Evolutionary conservation across 2,329 filamentous ascomycete species (phyloP), one percentile per base, ranked within the genome.

Genomic region (Cladosporium sp.): DNA sequence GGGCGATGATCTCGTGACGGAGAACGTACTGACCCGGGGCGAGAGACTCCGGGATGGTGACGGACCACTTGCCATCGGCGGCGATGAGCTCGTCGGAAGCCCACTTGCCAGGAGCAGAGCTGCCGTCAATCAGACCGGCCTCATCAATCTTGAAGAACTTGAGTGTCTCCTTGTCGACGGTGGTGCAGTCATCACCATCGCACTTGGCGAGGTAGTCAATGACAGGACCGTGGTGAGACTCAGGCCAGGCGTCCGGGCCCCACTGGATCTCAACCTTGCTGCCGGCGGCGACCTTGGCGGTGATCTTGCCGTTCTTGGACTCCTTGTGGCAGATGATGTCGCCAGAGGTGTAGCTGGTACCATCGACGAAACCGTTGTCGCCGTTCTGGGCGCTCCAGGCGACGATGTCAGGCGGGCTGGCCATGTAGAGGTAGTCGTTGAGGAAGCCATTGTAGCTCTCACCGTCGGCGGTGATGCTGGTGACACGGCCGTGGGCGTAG

Each of bases 191-290:
- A 11, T 56, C 54, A 19, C 80, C 83, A 49, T 55, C 58, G 73
- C 83, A 85, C 65, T 78, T 78, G 58, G 86, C 86, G n/a, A 88
- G 74, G 75, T 88, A 88, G 70, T 81, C 81, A 61, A 88, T 79
- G 65, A 88, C 80, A 8, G 85, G 85, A 2, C 84, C 84, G 63
- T 85, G 78, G 75, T 89, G 83, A 58, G 78, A 81, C 12, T 81
- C 76, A 14, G 86, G 85, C 87, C 86, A 89, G 15, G 76, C 75
- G 59, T 78, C 82, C 20, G 49, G 17, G 5, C 49, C 55, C 87
- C 86, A 89, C 66, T 84, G 78, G 51, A 89, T 73, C 59, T 81
- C 75, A 64, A 89, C 70, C 9, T 76, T 77, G 63, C 76, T 76
- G 61, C 87, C 87, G 15, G 86, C 87, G 17, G 78, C 76, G 37